phyloP scores from a whole-genome alignment of 176 grass and related monocot species.

The Bothriochloa decipiens region DNA sequence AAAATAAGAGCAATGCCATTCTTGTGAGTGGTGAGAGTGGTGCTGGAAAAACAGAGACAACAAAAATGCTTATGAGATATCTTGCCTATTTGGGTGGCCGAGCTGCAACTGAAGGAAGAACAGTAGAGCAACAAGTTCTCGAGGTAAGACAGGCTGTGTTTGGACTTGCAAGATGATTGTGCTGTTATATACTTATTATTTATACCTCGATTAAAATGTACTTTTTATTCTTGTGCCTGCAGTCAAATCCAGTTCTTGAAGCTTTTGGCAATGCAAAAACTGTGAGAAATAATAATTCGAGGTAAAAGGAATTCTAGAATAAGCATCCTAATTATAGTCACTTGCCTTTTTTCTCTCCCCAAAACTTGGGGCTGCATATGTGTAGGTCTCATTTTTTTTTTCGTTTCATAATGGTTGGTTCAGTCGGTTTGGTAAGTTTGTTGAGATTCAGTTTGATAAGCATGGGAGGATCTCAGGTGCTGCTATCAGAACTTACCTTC shows the following conservation, averaged over 20 bases:
- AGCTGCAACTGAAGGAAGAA: conserved; percentile 92
- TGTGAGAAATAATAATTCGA: conserved; percentile 98
- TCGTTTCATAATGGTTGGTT: conserved; percentile 37
- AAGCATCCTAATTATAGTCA: conserved; percentile 26
- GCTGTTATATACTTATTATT: conserved; percentile 21
- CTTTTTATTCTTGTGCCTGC: conserved; percentile 51
- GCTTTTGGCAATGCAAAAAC: conserved; percentile 99
- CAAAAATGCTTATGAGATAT: conserved; percentile 99
- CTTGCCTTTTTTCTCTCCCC: not conserved
- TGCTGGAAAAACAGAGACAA: conserved; percentile 99
- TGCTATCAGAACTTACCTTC: conserved; percentile 94
- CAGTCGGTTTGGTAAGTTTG: conserved; percentile 99
- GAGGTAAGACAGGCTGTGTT: conserved; percentile 62
- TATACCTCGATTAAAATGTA: conserved; percentile 27
- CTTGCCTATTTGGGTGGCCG: conserved; percentile 96
- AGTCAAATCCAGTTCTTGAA: conserved; percentile 99
- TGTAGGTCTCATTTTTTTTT: conserved; percentile 35
- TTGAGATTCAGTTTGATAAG: conserved; percentile 98
- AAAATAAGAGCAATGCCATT: conserved; percentile 94
- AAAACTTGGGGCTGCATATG: conserved; percentile 40
- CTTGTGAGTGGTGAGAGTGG: conserved; percentile 98
- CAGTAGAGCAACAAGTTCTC: conserved; percentile 97
- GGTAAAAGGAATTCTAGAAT: conserved; percentile 49
- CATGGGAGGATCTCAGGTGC: conserved; percentile 98
- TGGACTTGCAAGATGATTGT: conserved; percentile 24